Evolutionary conservation across 176 grass and related monocot species (phyloP).

Genomic region (Coix lacrymajobi): DNA sequence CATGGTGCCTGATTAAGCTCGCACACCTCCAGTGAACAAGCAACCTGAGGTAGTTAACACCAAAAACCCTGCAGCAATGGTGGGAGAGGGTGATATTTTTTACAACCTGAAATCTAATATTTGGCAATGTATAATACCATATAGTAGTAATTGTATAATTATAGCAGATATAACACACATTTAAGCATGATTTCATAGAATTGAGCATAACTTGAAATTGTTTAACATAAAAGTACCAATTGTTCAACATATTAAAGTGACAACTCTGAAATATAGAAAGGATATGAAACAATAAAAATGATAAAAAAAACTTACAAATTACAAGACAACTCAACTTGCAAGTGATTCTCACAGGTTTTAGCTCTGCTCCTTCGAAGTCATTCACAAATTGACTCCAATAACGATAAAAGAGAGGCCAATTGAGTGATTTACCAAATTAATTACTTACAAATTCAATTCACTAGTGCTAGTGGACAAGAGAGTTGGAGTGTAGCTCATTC

Average conservation of each 20-base stretch:
- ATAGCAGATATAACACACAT: neutral
- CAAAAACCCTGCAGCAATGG: conserved; percentile 9
- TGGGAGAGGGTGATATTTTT: neutral
- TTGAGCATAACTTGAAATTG: neutral
- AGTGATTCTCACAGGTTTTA: neutral
- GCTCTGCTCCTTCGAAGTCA: neutral
- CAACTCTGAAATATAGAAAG: neutral
- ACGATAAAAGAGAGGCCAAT: neutral
- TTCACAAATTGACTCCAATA: neutral
- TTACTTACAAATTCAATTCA: neutral
- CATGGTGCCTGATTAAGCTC: conserved; percentile 24
- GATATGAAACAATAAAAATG: neutral
- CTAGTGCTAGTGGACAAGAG: neutral
- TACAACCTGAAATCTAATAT: neutral
- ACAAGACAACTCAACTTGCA: neutral
- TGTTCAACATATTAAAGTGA: neutral
- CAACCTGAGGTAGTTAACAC: neutral
- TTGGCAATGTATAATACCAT: neutral
- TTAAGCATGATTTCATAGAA: neutral
- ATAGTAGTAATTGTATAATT: neutral
- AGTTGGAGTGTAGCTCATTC: neutral
- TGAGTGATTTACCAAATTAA: neutral
- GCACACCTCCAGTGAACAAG: neutral
- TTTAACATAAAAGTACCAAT: neutral
- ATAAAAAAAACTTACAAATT: neutral